phyloP scores from a whole-genome alignment of 768 basidiomycete genomes.

The Omphalotus guepiniiformis region DNA sequence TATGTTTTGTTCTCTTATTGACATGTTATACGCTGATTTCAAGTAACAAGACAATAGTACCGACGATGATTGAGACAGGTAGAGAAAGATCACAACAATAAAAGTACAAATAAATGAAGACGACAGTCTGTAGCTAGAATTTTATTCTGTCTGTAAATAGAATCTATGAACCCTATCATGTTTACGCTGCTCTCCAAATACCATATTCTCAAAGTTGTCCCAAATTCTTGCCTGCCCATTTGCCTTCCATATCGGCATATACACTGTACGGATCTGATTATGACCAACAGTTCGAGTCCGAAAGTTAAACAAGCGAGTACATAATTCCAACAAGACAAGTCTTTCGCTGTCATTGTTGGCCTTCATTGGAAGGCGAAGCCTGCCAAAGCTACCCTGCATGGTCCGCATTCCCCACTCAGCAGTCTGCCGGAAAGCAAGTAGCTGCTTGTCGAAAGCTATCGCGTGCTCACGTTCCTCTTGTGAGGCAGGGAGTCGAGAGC shows the following conservation, averaged over 20 bases:
- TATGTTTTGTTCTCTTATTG: background rate
- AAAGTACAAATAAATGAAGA: background rate
- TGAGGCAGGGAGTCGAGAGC: slow-evolving; percentile 17
- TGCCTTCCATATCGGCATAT: slow-evolving; percentile 34
- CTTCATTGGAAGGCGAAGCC: slow-evolving; percentile 35
- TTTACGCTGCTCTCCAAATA: slow-evolving; percentile 30
- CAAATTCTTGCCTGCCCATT: slow-evolving; percentile 29
- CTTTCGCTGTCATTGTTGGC: slow-evolving; percentile 24
- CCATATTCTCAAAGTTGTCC: slow-evolving; percentile 31
- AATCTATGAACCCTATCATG: slow-evolving; percentile 25
- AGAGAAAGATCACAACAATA: background rate
- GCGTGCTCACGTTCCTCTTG: slow-evolving; percentile 16
- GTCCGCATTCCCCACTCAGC: slow-evolving; percentile 49
- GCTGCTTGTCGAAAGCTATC: slow-evolving; percentile 29
- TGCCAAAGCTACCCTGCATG: slow-evolving; percentile 43
- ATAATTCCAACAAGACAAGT: slow-evolving; percentile 31
- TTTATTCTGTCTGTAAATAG: no score
- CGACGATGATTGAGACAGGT: background rate
- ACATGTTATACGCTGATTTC: background rate
- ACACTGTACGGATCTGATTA: slow-evolving; percentile 39
- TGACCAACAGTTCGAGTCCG: slow-evolving; percentile 28
- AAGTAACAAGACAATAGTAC: background rate
- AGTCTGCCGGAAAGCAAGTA: slow-evolving; percentile 41
- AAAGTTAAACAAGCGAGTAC: slow-evolving; percentile 32
- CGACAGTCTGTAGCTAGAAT: background rate